These are phyloP conservation scores for Phytophthora brassicae DNA, from an alignment of 352 stramenopile genomes.

Conservation along the genomic window DNA sequence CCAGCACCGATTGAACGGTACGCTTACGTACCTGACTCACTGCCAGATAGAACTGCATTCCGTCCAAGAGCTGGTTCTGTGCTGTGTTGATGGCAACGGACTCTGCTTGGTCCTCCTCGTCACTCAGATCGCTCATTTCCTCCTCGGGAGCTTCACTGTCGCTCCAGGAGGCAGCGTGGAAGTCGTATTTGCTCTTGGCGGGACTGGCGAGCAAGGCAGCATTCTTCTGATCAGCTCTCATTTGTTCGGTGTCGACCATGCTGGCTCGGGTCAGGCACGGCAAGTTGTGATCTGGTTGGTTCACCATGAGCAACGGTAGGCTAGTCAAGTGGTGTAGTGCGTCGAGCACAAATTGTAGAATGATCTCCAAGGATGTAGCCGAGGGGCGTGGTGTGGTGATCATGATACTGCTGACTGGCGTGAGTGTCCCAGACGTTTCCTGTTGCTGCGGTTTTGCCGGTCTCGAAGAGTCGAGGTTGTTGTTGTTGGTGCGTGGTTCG, in stretches of 20 bases:
- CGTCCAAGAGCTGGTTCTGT: constrained; percentile 46
- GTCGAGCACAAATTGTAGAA: constrained; percentile 43
- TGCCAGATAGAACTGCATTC: constrained; percentile 69
- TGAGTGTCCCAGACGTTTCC: constrained; percentile 36
- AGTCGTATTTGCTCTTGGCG: constrained; percentile 8
- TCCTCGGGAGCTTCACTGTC: constrained; percentile 34
- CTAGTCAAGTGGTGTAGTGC: constrained; percentile 31
- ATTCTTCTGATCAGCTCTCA: constrained; percentile 37
- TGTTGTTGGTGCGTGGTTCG: constrained; percentile 12
- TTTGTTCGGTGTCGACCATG: constrained; percentile 18
- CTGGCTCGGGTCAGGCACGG: constrained; percentile 18
- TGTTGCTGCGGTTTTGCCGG: constrained; percentile 26
- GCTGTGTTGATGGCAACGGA: constrained; percentile 12
- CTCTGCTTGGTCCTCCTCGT: constrained; percentile 13
- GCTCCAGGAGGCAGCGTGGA: constrained; percentile 17
- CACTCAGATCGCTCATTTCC: constrained; percentile 27
- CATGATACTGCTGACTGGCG: constrained; percentile 23
- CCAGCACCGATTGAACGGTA: constrained; percentile 39
- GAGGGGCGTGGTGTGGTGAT: background rate
- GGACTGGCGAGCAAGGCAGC: constrained; percentile 21
- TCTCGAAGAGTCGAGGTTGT: constrained; percentile 18
- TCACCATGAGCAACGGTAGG: constrained; percentile 36
- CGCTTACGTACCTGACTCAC: constrained; percentile 43
- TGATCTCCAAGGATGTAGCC: constrained; percentile 16
- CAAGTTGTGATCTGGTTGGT: constrained; percentile 30